Evolutionary conservation across 2,329 filamentous ascomycete genomes (phyloP).

Genomic region (Aureobasidium namibiae): DNA sequence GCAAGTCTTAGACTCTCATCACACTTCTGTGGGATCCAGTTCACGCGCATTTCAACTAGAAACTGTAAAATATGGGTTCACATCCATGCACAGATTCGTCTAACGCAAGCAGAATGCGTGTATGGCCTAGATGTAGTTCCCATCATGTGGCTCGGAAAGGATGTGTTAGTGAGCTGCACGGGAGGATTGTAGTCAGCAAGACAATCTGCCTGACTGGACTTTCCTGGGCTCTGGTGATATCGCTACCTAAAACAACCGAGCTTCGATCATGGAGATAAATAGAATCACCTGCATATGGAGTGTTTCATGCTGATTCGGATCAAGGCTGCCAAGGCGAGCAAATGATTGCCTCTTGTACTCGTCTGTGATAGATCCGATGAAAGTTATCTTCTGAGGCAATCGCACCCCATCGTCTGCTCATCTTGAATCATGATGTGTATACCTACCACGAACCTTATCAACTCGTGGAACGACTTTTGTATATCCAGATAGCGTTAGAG

Average conservation of each 20-base stretch:
- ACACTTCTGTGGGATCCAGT: not conserved
- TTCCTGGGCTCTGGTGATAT: not conserved
- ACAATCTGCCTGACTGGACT: not conserved
- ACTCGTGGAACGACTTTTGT: too few relatives aligned
- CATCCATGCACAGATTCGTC: not conserved
- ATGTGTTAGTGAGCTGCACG: not conserved
- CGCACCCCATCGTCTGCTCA: too few relatives aligned
- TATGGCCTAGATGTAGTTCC: not conserved
- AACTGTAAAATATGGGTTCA: not conserved
- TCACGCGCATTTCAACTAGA: not conserved
- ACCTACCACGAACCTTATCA: too few relatives aligned
- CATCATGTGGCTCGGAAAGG: not conserved
- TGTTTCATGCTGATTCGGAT: not conserved
- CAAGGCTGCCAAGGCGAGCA: too few relatives aligned
- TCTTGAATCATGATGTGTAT: too few relatives aligned
- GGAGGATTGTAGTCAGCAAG: not conserved
- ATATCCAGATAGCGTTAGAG: too few relatives aligned
- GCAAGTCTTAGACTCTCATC: not conserved
- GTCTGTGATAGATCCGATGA: too few relatives aligned
- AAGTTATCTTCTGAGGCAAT: too few relatives aligned
- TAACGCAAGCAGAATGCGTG: not conserved
- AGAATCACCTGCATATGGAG: not conserved
- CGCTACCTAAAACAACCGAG: not conserved
- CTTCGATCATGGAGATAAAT: not conserved
- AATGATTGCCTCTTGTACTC: too few relatives aligned